These are phyloP conservation scores for Spatholobus suberectus DNA, from an alignment of 306 rosid genomes.

Conservation along the genomic window DNA sequence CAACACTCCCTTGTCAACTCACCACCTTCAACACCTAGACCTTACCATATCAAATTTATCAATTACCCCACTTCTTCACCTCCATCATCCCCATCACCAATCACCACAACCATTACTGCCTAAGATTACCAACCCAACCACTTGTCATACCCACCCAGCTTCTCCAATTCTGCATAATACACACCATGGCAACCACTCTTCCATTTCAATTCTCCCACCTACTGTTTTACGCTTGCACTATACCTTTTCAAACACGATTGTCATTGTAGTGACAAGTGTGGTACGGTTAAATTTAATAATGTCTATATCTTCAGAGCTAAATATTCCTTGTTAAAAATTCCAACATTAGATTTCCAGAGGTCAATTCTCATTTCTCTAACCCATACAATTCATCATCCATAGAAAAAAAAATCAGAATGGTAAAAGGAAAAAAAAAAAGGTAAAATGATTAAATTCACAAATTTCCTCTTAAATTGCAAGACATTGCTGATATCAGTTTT, in stretches of 20 bases:
- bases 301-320: neutral
- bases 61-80: neutral
- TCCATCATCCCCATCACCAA: neutral
- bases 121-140: neutral
- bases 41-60: neutral
- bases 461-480: neutral
- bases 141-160: neutral
- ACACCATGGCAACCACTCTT: neutral
- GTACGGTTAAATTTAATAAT: neutral
- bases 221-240: neutral
- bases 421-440: neutral
- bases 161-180: neutral
- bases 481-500: neutral
- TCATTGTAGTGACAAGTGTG: neutral
- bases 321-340: neutral
- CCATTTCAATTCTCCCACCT: neutral
- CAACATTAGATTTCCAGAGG: neutral
- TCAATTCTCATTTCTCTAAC: neutral
- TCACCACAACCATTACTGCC: neutral
- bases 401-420: neutral
- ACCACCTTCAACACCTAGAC: constrained; percentile 3
- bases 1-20: neutral
- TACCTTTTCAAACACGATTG: neutral
- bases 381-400: neutral
- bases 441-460: neutral